Base-by-base conservation (phyloP, 2,329 filamentous ascomycete genomes). In the Neurospora sp. region DNA sequence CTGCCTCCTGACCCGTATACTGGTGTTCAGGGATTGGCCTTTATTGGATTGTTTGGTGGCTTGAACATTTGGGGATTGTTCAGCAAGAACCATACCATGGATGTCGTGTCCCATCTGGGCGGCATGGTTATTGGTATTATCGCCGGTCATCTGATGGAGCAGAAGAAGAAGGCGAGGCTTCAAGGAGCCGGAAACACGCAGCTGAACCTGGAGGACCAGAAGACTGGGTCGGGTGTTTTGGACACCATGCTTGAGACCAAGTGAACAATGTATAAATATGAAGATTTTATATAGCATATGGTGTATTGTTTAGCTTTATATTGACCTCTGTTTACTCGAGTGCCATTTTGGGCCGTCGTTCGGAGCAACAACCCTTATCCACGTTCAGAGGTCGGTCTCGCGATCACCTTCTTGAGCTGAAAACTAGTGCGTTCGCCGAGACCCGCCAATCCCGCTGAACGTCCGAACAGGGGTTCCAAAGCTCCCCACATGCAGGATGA, bases 21-120 rank as follows among this genome's bases (percentile, higher is more conserved):
- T 38, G 87, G 84, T 36, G 82, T 88, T 10, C 83, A 86, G 69
- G 85, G 86, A 0, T 80, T 88, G 12, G 82, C 82, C 1, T 84
- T 88, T 73, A 77, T 89, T 69, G 82, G 82, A n/a, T 73, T 86
- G 67, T 76, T 86, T 19, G 74, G 85, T 17, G 83, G 84, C 11
- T 73, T 87, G 46, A 85, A 88, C 74, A 74, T 88, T 33, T 79
- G 84, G 19, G 82, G 79, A 8, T 74, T 85, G 72, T 81, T 84
- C 66, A 83, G 81, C 69, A 79, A 80, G 70, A 79, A 79, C 71
- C 77, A 81, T 68, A 80, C 78, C 67, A 77, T 86, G 40, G 86
- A 88, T 70, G 75, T 87, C 17, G 81, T 82, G 66, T 86, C 85
- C 39, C 86, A 88, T 72, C 71, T 88, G 71, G 82, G 79, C 8